Conservation (phyloP, 768 basidiomycete genomes). For the Sutorius australiensis region DNA sequence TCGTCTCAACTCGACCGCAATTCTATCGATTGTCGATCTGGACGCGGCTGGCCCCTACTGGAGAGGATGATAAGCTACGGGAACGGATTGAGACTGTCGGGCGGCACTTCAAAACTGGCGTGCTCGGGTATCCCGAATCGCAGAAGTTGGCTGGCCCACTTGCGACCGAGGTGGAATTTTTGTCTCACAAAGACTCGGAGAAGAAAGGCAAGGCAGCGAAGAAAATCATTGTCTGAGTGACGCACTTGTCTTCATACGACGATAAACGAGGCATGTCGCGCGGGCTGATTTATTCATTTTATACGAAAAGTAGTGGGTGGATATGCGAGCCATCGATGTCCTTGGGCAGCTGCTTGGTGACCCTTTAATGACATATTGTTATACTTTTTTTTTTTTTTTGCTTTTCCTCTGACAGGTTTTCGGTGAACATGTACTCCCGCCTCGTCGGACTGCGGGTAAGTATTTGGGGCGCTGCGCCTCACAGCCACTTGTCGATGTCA, state of each 20-base stretch:
- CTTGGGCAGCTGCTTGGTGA: constrained; percentile 21
- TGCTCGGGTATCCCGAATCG: constrained; percentile 76
- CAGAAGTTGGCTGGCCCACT: constrained; percentile 79
- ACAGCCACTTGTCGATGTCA: constrained; percentile 19
- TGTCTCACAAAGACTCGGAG: constrained; percentile 93
- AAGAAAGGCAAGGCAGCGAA: constrained; percentile 84
- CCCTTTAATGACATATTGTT: constrained; percentile 25
- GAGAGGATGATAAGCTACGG: constrained; percentile 55
- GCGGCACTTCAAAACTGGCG: constrained; percentile 85
- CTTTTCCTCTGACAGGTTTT: constrained; percentile 7
- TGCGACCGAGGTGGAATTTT: constrained; percentile 91
- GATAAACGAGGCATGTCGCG: constrained; percentile 14
- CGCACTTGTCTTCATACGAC: constrained; percentile 13
- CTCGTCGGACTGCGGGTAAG: constrained; percentile 3
- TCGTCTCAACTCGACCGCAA: constrained; percentile 88
- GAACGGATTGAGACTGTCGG: constrained; percentile 84
- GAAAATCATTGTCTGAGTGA: constrained; percentile 66
- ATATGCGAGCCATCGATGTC: constrained; percentile 18
- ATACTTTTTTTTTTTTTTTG: neutral
- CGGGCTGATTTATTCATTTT: constrained; percentile 32
- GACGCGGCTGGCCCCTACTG: constrained; percentile 79
- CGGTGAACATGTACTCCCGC: neutral
- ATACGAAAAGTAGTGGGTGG: constrained; percentile 23
- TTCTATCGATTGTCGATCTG: constrained; percentile 98
- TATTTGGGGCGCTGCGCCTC: constrained; percentile 3